Evolutionary conservation across 1,284 basidiomycete species (phyloP), one percentile per base, ranked within the genome.

Genomic region (Naganishia sp.): DNA sequence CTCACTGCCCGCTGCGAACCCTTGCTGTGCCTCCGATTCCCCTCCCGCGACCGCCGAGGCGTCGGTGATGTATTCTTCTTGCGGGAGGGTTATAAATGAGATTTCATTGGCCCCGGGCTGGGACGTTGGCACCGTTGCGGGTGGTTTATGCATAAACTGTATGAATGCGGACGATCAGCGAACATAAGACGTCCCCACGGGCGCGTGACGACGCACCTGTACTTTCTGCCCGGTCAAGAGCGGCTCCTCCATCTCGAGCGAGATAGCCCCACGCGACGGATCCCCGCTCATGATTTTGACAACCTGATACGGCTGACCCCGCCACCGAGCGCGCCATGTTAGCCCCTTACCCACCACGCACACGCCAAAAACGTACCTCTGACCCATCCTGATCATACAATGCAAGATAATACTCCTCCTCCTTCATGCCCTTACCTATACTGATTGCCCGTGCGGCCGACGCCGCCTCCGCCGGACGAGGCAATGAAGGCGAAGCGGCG

Each of bases 191-290:
- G 25, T 60, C 55, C 23, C 66, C 44, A 48, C 42, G 15, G 28
- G 7, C 25, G 11, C 6, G 5, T 6, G 9, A n/a, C 10, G 0
- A 72, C 82, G 67, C 70, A 88, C 89, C 79, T 87, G 85, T n/a
- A 90, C 85, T 1, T 74, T 73, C 16, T 85, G 80, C 3, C 88
- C 88, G 2, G 79, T 75, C 0, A 74, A 72, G 0, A 90, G 86
- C 3, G 89, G 85, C 31, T 81, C 82, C 44, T 85, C 82, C 18
- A 85, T 83, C 43, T 89, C 87, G 1, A 94, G 80, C 0, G 89
- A 86, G 18, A 94, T 81, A 0, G 86, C 85, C 0, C 92, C 92
- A 10, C 89, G 83, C 25, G 86, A 86, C 0, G 90, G 90, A 75
- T 91, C 90, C 1, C 92, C 92, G 0, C 89, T 88, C 16, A 84